Conservation (phyloP, 108 stramenopile species). For the Cyclostephanos tholiformis region DNA sequence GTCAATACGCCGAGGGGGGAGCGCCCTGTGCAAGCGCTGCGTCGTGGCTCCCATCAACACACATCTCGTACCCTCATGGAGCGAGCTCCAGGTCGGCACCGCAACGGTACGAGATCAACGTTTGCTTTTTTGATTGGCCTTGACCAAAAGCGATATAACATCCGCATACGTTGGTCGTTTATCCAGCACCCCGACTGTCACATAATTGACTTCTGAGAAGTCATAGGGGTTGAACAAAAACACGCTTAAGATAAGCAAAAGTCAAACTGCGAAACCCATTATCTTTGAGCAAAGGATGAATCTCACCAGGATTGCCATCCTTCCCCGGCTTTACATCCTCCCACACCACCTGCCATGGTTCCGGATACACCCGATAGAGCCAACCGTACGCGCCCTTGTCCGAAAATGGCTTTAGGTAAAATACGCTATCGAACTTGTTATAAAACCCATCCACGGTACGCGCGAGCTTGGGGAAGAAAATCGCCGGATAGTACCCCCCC, state of each 20-base stretch:
- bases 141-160: conserved; percentile 36
- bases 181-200: conserved; percentile 41
- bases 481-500: conserved; percentile 76
- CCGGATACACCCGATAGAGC: conserved; percentile 74
- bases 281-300: too few species aligned
- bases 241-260: not conserved
- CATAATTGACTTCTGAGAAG: conserved; percentile 37
- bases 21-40: not conserved
- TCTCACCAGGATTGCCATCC: conserved; percentile 34
- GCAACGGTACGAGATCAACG: not conserved
- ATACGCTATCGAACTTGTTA: conserved; percentile 62
- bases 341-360: conserved; percentile 80
- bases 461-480: conserved; percentile 85
- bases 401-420: conserved; percentile 71
- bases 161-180: conserved; percentile 45
- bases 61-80: too few species aligned
- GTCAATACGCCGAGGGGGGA: too few species aligned
- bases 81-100: too few species aligned
- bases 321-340: conserved; percentile 53
- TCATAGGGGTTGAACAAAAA: not conserved
- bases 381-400: conserved; percentile 73
- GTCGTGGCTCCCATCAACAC: not conserved
- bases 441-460: conserved; percentile 74
- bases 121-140: conserved; percentile 25
- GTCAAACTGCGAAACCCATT: not conserved